These are phyloP conservation scores for Mycena vulgaris DNA, from an alignment of 768 basidiomycete genomes.

Conservation along the genomic window DNA sequence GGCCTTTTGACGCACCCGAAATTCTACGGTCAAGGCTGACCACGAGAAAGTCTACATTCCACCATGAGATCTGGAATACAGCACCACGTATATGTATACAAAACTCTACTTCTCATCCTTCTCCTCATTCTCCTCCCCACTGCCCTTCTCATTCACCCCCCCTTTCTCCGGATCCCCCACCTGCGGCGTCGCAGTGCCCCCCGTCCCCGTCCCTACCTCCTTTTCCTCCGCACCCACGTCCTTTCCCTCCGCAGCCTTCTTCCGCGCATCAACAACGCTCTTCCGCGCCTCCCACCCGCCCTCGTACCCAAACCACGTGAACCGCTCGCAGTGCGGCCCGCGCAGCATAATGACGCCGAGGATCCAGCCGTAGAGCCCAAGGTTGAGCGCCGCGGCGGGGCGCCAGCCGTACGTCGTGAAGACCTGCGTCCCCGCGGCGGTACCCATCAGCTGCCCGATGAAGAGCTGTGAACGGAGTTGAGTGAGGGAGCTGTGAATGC, in stretches of 20 bases:
- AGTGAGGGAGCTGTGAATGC: background rate
- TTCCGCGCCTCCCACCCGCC: constrained; percentile 67
- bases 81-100: no score
- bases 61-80: no score
- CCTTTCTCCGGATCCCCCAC: constrained; percentile 2
- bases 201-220: background rate
- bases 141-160: background rate
- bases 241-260: background rate
- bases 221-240: constrained; percentile 34
- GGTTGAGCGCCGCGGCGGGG: constrained; percentile 70
- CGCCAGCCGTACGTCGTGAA: constrained; percentile 83
- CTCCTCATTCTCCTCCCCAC: background rate
- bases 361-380: constrained; percentile 72
- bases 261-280: constrained; percentile 48
- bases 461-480: constrained; percentile 60
- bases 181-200: constrained; percentile 24
- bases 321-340: constrained; percentile 74
- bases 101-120: no score
- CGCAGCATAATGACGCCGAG: constrained; percentile 72
- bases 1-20: no score
- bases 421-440: constrained; percentile 79
- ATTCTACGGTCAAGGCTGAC: no score
- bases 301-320: constrained; percentile 77
- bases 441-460: constrained; percentile 88
- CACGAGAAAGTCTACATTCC: no score